Conservation (phyloP, 1,139 yeast species). For the Arxiozyma heterogenica region DNA sequence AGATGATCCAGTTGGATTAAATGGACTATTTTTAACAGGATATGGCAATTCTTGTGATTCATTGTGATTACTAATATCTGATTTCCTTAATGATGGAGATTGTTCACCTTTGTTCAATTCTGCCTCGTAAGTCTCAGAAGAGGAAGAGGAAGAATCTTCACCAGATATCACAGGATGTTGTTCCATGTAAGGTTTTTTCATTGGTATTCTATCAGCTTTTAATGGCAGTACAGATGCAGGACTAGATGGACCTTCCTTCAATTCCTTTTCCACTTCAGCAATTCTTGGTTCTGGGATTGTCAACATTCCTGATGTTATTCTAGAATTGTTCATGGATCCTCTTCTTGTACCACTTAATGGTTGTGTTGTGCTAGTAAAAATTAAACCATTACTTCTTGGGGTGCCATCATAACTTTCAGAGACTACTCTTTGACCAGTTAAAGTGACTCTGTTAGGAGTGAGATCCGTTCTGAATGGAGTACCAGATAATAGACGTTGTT, state of each 20-base stretch:
- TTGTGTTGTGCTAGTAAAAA: conserved; percentile 8
- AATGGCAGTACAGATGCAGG: conserved; percentile 29
- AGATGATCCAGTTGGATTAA: conserved; percentile 4
- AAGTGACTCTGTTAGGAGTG: conserved; percentile 29
- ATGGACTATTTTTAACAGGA: conserved; percentile 8
- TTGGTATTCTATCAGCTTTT: conserved; percentile 29
- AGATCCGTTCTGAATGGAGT: conserved; percentile 23
- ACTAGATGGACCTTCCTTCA: conserved; percentile 30
- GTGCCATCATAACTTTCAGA: conserved; percentile 17
- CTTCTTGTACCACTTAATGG: conserved; percentile 4
- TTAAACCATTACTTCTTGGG: conserved; percentile 7
- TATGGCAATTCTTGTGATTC: neutral
- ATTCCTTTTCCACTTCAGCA: conserved; percentile 32
- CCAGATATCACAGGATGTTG: conserved; percentile 4
- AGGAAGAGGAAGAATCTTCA: conserved; percentile 6
- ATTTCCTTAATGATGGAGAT: conserved; percentile 4
- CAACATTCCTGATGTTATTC: conserved; percentile 66
- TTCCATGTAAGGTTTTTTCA: conserved; percentile 26
- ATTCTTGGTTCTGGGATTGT: conserved; percentile 36
- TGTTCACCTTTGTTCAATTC: conserved; percentile 7
- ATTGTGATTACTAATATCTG: neutral
- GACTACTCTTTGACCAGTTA: conserved; percentile 28
- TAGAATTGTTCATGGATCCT: conserved; percentile 16
- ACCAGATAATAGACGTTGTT: conserved; percentile 26
- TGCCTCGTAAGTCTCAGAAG: conserved; percentile 7